Evolutionary conservation across 805 yeast genomes (phyloP).

Genomic region (Vanderwaltozyma tropicalis): DNA sequence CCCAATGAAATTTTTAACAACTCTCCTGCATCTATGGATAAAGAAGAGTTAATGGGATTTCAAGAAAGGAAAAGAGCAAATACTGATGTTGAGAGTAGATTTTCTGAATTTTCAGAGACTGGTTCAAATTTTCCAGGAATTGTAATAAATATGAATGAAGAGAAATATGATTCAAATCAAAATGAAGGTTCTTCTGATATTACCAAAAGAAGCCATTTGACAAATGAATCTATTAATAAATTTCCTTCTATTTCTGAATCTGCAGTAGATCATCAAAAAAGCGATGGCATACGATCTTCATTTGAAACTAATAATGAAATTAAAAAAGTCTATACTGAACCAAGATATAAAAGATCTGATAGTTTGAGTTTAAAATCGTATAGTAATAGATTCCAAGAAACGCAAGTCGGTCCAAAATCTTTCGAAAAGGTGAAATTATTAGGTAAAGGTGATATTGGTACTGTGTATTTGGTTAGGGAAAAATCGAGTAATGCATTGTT

Average conservation of each 20-base stretch:
- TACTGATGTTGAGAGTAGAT: background rate
- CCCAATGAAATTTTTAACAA: too few relatives aligned
- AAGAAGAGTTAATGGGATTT: background rate
- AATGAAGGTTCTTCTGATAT: too few relatives aligned
- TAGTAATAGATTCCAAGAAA: conserved; percentile 61
- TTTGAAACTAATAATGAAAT: too few relatives aligned
- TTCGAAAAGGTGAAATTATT: conserved; percentile 80
- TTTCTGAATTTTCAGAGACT: conserved; percentile 1
- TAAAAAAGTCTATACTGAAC: too few relatives aligned
- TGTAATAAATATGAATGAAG: conserved; percentile 1
- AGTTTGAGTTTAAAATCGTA: conserved; percentile 36
- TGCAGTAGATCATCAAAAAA: too few relatives aligned
- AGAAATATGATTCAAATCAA: background rate
- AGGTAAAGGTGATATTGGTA: conserved; percentile 97
- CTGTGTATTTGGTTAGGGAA: conserved; percentile 84
- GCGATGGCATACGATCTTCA: background rate
- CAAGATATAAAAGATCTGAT: conserved; percentile 21
- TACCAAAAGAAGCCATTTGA: too few relatives aligned
- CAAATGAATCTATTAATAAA: too few relatives aligned
- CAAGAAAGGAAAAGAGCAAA: background rate
- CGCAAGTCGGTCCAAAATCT: conserved; percentile 74
- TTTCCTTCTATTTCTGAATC: too few relatives aligned
- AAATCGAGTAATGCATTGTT: conserved; percentile 61
- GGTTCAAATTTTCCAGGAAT: conserved; percentile 2
- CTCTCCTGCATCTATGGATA: background rate